Evolutionary conservation across 176 grass and related monocot species (phyloP), one percentile per base, ranked within the genome.

Genomic region (Guadua angustifolia): DNA sequence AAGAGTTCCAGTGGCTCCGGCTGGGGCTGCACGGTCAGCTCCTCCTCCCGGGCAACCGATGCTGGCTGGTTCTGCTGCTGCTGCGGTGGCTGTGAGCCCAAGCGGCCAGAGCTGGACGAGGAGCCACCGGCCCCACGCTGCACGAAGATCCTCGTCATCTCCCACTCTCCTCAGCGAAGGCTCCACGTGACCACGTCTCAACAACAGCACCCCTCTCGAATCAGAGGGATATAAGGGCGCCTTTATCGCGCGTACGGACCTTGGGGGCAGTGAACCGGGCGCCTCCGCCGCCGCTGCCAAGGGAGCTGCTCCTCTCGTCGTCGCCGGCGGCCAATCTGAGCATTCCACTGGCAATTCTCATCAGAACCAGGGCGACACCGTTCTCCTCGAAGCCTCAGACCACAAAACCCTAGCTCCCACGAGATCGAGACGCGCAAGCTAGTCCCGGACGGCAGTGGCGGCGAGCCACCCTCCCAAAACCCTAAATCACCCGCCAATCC

Each of bases 111-210:
- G 77, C 82, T 94, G 58, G 97, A 99, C 70, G 97, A 96, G 78
- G 97, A 94, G 56, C 90, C 88, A 21, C 74, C 81, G 8, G 90
- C 75, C 61, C 97, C 97, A 45, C 97, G 93, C 86, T 93, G 88
- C 81, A 99, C 91, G 71, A 91, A 94, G 77, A 99, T 99, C 86
- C 91, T 91, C 88, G 97, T 99, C 97, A 99, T 99, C 82, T 83
- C 83, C 79, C 82, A 68, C 79, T 75, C 44, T 78, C 81, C 40
- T 66, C 35, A 56, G 80, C 45, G 33, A 65, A 73, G 33, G 47
- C n/a, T 60, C 62, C 69, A 53, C 29, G 29, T 29, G 29, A 29
- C 29, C 29, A 29, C 81, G 51, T 79, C 56, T 78, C 52, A 39
- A 50, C 77, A 88, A 72, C 46, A 71, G 89, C 85, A 91, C 67